Evolutionary conservation across 768 basidiomycete species (phyloP), one percentile per base, ranked within the genome.

Genomic region (Lyophyllum decastes): DNA sequence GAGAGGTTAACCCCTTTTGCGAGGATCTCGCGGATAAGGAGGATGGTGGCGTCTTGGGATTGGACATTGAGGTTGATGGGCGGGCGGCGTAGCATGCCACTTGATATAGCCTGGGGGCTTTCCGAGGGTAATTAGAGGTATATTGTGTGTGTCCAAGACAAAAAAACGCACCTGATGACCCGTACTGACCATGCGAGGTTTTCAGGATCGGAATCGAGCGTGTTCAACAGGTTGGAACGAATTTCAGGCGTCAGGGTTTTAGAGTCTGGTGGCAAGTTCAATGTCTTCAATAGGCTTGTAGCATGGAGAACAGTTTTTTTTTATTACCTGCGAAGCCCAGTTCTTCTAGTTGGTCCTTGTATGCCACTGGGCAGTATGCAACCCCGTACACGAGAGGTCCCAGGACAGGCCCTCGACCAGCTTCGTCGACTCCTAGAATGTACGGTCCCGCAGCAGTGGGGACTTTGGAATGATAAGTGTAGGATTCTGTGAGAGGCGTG

Each of bases 371-470:
- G 65, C 96, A 98, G 67, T 94, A 98, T 0, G 97, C 95, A 24
- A 96, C 86, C 7, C 92, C 96, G 66, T 99, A 98, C 0, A 99
- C 97, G 58, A 98, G 83, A 0, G 97, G 97, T 1, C 95, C 96
- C 0, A 99, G 78, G 1, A 96, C 96, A 21, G 96, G 97, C 0
- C 97, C 97, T 54, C 97, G 81, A 0, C 97, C 97, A 0, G 97
- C 97, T 70, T 99, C 97, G 71, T 99, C 97, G n/a, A 99, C 95
- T 22, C 97, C 97, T 49, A 99, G 88, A 49, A 98, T 92, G 75
- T 95, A 97, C 0, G 90, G 89, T 0, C 92, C 92, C 1, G 71
- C 55, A 0, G 85, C 81, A 0, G 87, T 88, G 2, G 92, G 92
- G 0, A 70, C 81, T 1, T 85, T 80, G 0, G 90, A 90, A 68